Conservation (phyloP, 345 rosid species). For the Lepidium africanum region DNA sequence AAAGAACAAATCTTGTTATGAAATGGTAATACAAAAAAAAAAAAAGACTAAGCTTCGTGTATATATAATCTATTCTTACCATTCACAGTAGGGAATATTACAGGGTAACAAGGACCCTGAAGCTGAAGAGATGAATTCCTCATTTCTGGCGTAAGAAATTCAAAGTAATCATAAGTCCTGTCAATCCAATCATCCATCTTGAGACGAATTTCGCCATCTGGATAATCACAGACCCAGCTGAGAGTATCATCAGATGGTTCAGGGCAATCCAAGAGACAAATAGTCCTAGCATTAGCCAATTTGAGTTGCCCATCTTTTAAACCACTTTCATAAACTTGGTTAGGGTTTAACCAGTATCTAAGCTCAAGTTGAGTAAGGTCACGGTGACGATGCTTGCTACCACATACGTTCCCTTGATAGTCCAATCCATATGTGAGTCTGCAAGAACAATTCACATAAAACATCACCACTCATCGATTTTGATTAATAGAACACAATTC, state of each 20-base stretch:
- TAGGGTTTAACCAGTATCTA: conserved; percentile 86
- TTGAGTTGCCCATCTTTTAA: conserved; percentile 64
- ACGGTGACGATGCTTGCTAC: conserved; percentile 74
- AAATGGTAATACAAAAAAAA: not conserved
- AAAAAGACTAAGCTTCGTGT: not conserved
- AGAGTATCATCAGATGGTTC: conserved; percentile 68
- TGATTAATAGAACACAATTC: not conserved
- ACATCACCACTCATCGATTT: not conserved
- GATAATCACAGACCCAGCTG: conserved; percentile 97
- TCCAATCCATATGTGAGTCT: conserved; percentile 96
- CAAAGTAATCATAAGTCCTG: conserved; percentile 83
- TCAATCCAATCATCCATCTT: conserved; percentile 78
- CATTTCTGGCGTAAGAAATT: conserved; percentile 90
- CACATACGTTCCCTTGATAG: conserved; percentile 93
- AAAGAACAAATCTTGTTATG: not conserved
- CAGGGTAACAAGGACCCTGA: conserved; percentile 98
- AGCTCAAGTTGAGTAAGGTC: conserved; percentile 71
- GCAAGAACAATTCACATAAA: conserved; percentile 19
- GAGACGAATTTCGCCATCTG: conserved; percentile 87
- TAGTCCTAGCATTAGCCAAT: conserved; percentile 71
- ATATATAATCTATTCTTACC: conserved; percentile 36
- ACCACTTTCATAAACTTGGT: conserved; percentile 94
- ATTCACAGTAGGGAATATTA: conserved; percentile 84
- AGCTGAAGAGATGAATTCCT: conserved; percentile 86
- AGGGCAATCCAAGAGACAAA: conserved; percentile 92